phyloP scores from a whole-genome alignment of 371 early-diverging fungal genomes.

The Rhizomucor pusillus region DNA sequence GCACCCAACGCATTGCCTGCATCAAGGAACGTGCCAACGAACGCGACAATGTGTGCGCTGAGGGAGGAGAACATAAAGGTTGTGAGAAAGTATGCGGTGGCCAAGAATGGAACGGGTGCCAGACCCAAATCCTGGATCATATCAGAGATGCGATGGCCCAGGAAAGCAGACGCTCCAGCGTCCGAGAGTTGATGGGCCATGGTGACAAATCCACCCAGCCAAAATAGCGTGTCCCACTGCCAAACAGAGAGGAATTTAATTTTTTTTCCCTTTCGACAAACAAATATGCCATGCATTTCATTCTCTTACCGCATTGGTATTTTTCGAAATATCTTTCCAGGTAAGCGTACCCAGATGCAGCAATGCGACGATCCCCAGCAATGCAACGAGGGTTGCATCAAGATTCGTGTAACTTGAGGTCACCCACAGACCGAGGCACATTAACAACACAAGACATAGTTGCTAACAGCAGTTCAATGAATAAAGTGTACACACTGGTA shows the following conservation, averaged over 20 bases:
- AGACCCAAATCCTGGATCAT: constrained; percentile 28
- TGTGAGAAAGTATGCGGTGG: constrained; percentile 63
- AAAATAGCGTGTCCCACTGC: constrained; percentile 80
- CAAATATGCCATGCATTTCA: constrained; percentile 7
- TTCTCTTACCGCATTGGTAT: constrained; percentile 58
- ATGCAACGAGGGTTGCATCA: constrained; percentile 70
- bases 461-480: constrained; percentile 16
- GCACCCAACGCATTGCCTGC: constrained; percentile 65
- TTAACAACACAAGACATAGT: constrained; percentile 50
- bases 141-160: constrained; percentile 56
- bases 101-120: constrained; percentile 48
- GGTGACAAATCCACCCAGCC: constrained; percentile 77
- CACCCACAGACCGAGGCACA: constrained; percentile 68
- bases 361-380: constrained; percentile 56
- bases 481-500: no score
- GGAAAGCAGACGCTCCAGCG: constrained; percentile 62
- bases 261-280: background rate
- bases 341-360: constrained; percentile 57
- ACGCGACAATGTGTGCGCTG: constrained; percentile 68
- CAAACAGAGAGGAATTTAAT: background rate
- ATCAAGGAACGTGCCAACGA: constrained; percentile 72
- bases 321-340: constrained; percentile 72
- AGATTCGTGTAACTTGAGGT: constrained; percentile 58
- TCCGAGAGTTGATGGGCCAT: constrained; percentile 72
- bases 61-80: constrained; percentile 74